phyloP scores from a whole-genome alignment of 495 filamentous ascomycete species.

The Podospora pseudopauciseta region DNA sequence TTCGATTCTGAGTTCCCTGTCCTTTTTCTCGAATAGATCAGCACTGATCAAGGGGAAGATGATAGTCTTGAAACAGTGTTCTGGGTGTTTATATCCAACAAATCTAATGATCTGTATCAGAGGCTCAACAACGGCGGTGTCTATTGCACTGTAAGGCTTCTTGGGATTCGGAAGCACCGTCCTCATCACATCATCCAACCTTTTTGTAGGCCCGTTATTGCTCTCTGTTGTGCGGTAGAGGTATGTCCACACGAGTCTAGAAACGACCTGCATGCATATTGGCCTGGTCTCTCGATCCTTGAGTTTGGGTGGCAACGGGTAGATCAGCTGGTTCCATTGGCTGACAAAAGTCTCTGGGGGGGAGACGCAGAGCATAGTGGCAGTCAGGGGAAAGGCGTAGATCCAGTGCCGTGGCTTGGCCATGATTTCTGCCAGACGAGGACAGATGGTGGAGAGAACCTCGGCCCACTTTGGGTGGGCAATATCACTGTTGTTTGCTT shows the following conservation, averaged over 20 bases:
- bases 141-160: conserved; percentile 71
- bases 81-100: conserved; percentile 90
- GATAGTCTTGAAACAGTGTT: conserved; percentile 84
- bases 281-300: conserved; percentile 79
- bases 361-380: conserved; percentile 81
- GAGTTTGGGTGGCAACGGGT: conserved; percentile 68
- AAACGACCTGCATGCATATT: conserved; percentile 83
- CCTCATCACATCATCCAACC: conserved; percentile 81
- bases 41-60: conserved; percentile 94
- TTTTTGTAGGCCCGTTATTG: conserved; percentile 62
- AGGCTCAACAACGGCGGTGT: conserved; percentile 78
- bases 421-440: conserved; percentile 75
- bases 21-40: conserved; percentile 71
- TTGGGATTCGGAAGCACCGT: conserved; percentile 76
- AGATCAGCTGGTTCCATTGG: conserved; percentile 80
- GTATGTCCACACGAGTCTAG: conserved; percentile 93
- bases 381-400: conserved; percentile 79
- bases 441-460: conserved; percentile 71
- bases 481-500: conserved; percentile 65
- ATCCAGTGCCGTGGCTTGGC: conserved; percentile 88
- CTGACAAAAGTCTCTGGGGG: conserved; percentile 73
- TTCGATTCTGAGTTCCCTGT: conserved; percentile 80
- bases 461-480: conserved; percentile 79
- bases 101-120: conserved; percentile 90
- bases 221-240: conserved; percentile 75